Conservation (phyloP, 2,329 filamentous ascomycete species). For the Venturia effusa region DNA sequence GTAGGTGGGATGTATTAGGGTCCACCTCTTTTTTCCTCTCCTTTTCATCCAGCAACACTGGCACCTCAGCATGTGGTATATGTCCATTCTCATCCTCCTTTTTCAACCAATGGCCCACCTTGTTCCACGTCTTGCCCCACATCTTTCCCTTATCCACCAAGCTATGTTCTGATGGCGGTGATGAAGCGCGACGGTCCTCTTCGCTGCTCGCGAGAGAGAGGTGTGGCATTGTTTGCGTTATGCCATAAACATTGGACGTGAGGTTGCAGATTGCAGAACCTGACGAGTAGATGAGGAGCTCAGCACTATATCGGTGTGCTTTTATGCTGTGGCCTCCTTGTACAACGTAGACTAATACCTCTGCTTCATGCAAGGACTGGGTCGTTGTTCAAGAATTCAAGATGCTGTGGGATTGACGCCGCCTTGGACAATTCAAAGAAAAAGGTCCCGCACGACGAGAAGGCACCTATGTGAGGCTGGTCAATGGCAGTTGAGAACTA, state of each 20-base stretch:
- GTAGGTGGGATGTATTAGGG: constrained; percentile 13
- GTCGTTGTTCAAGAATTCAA: neutral
- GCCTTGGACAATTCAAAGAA: neutral
- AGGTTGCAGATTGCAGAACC: neutral
- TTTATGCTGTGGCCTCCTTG: constrained; percentile 1
- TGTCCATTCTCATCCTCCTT: constrained; percentile 12
- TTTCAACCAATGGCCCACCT: constrained; percentile 12
- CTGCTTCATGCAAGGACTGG: neutral
- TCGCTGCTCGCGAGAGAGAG: constrained; percentile 6
- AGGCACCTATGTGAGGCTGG: neutral
- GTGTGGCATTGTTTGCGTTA: constrained; percentile 6
- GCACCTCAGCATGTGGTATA: neutral
- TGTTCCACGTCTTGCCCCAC: constrained; percentile 10
- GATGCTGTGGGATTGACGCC: neutral
- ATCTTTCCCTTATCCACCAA: constrained; percentile 6
- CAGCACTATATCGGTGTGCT: constrained; percentile 1
- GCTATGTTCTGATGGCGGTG: neutral
- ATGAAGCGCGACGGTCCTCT: neutral
- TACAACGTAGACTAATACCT: neutral
- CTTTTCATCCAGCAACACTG: neutral
- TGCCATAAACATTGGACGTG: neutral
- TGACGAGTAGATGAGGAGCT: neutral
- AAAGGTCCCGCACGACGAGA: neutral
- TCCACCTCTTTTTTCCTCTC: neutral
- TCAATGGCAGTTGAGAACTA: no score